A percentile compares a stretch with the other conserved stretches of the same genome.
phyloP scores from a whole-genome alignment of 148 eudicot species.

The Oxyria digyna region DNA sequence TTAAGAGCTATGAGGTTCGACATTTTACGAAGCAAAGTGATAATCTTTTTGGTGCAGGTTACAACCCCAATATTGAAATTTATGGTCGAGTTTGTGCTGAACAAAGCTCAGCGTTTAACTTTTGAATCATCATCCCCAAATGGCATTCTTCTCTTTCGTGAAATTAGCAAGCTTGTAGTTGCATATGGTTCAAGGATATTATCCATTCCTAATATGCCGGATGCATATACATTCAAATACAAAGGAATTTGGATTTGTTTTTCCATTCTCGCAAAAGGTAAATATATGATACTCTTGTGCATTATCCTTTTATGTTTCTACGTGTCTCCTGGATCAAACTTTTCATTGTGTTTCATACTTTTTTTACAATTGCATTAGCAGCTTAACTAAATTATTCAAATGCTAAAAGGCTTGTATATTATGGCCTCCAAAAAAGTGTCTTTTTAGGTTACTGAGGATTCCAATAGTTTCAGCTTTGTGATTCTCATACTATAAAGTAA shows the following conservation, averaged over 20 bases:
- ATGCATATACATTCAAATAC: constrained; percentile 83
- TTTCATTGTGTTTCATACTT: neutral
- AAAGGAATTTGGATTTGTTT: constrained; percentile 95
- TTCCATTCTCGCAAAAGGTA: constrained; percentile 84
- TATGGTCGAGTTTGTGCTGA: constrained; percentile 91
- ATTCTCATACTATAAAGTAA: neutral
- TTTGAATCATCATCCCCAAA: constrained; percentile 95
- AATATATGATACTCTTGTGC: neutral
- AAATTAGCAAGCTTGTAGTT: constrained; percentile 88
- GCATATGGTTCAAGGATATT: constrained; percentile 85
- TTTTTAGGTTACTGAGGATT: neutral
- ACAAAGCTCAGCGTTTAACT: constrained; percentile 85
- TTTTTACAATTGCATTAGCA: neutral
- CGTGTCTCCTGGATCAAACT: neutral
- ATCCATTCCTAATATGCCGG: constrained; percentile 52
- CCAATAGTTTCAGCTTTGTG: neutral
- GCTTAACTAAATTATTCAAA: neutral
- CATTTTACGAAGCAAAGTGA: neutral
- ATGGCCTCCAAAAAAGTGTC: too few relatives aligned
- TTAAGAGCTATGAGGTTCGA: neutral
- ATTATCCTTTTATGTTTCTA: neutral
- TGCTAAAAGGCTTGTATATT: neutral
- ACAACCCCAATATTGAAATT: constrained; percentile 89
- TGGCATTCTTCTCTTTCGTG: constrained; percentile 96
- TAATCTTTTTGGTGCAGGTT: constrained; percentile 37